Evolutionary conservation across 169 alveolate genomes (phyloP).

Genomic region (Cryptosporidium andersoni): DNA sequence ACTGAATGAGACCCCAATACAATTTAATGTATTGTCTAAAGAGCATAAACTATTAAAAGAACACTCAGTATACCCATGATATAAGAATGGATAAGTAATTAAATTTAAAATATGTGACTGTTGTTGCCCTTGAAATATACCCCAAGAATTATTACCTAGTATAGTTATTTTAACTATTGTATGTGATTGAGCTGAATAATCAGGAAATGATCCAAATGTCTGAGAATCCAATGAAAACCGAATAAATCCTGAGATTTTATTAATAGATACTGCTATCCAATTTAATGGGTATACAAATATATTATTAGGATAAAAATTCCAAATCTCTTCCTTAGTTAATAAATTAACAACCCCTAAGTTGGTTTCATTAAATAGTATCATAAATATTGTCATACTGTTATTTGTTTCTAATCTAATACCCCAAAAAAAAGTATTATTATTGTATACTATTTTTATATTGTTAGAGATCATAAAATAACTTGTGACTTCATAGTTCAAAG

Average conservation of each 20-base stretch:
- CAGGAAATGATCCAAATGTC: constrained; percentile 54
- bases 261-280: constrained; percentile 46
- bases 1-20: constrained; percentile 54
- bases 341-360: constrained; percentile 35
- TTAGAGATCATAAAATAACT: constrained; percentile 14
- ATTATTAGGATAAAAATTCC: constrained; percentile 36
- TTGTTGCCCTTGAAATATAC: constrained; percentile 33
- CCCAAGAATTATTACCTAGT: constrained; percentile 27
- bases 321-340: constrained; percentile 34
- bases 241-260: constrained; percentile 53
- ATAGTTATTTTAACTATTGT: constrained; percentile 1
- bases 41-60: constrained; percentile 24
- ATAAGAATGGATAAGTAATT: constrained; percentile 45
- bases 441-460: neutral
- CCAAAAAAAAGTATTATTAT: constrained; percentile 2
- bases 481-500: constrained; percentile 28
- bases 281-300: constrained; percentile 8
- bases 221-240: constrained; percentile 37
- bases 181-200: constrained; percentile 40
- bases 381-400: constrained; percentile 3
- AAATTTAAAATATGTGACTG: constrained; percentile 27
- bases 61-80: constrained; percentile 52
- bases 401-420: constrained; percentile 32
- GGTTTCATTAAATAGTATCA: constrained; percentile 40
- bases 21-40: neutral